Percentiles rank a stretch among this genome's conserved stretches.
These are phyloP conservation scores for Kurtzmaniella natalensis DNA, from an alignment of 1,139 yeast genomes.

Conservation along the genomic window DNA sequence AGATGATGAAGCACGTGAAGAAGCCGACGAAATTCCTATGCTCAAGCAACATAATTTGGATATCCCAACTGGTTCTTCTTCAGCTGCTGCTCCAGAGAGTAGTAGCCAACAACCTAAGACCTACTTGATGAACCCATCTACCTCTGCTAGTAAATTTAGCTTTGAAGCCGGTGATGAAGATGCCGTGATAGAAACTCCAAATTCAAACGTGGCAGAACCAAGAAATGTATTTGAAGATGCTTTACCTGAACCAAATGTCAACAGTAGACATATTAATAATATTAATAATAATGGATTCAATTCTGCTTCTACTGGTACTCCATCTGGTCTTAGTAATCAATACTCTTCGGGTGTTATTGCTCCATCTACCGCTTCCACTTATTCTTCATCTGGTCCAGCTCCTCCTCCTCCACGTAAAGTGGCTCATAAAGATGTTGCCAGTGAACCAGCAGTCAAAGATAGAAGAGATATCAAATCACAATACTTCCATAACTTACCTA, in stretches of 20 bases:
- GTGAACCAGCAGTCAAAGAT: slow-evolving; percentile 8
- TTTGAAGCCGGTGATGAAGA: slow-evolving; percentile 43
- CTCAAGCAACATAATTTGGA: slow-evolving; percentile 31
- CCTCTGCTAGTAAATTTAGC: slow-evolving; percentile 31
- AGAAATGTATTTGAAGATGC: slow-evolving; percentile 11
- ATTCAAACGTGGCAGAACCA: slow-evolving; percentile 19
- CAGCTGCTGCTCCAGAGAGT: too few relatives aligned
- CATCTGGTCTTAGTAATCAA: slow-evolving; percentile 5
- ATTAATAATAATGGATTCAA: slow-evolving; percentile 3
- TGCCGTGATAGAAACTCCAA: slow-evolving; percentile 22
- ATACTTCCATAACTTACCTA: slow-evolving; percentile 48
- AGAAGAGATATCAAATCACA: slow-evolving; percentile 52
- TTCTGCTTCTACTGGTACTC: slow-evolving; percentile 5
- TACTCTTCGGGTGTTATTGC: slow-evolving; percentile 8
- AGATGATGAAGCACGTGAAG: too few relatives aligned
- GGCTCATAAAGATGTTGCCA: slow-evolving; percentile 18
- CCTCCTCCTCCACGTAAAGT: slow-evolving; percentile 76
- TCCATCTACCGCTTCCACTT: slow-evolving; percentile 9
- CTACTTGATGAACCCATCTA: slow-evolving; percentile 5
- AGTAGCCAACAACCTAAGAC: slow-evolving; percentile 8
- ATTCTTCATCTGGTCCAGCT: slow-evolving; percentile 34
- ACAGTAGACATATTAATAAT: slow-evolving; percentile 7
- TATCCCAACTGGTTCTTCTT: too few relatives aligned
- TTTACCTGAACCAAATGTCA: slow-evolving; percentile 18
- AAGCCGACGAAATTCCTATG: slow-evolving; percentile 24